Evolutionary conservation across 805 yeast genomes (phyloP).

Genomic region (Zygoascus flipseniorum): DNA sequence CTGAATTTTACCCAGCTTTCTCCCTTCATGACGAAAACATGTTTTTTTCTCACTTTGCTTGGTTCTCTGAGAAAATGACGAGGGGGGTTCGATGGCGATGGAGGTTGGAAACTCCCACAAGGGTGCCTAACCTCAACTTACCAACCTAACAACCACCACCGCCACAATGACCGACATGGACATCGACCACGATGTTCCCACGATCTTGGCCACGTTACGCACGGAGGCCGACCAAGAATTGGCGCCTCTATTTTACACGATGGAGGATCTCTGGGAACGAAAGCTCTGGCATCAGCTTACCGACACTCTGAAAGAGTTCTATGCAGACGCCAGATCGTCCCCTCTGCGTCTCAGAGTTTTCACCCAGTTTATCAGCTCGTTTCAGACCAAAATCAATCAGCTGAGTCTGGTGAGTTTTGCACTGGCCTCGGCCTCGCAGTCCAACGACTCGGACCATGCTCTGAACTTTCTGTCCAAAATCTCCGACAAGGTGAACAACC

Average conservation of each 20-base stretch:
- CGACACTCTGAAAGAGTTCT: conserved; percentile 52
- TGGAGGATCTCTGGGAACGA: conserved; percentile 81
- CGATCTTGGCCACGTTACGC: conserved; percentile 52
- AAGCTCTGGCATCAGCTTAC: conserved; percentile 95
- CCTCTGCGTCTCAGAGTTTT: conserved; percentile 58
- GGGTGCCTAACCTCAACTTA: background rate
- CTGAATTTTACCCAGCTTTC: background rate
- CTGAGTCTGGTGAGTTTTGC: conserved; percentile 72
- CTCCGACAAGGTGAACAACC: conserved; percentile 38
- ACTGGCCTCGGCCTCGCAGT: conserved; percentile 42
- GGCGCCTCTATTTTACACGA: conserved; percentile 49
- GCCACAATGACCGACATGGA: conserved; percentile 16
- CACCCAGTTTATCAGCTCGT: conserved; percentile 57
- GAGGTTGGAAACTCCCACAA: too few species aligned
- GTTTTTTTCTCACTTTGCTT: too few species aligned
- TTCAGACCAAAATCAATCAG: conserved; percentile 66
- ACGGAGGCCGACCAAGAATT: conserved; percentile 59
- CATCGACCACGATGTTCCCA: conserved; percentile 33
- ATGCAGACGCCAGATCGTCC: conserved; percentile 42
- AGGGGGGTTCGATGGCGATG: too few species aligned
- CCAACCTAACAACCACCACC: background rate
- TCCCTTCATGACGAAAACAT: too few species aligned
- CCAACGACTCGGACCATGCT: conserved; percentile 38
- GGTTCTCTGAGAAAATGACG: too few species aligned
- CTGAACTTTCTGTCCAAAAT: conserved; percentile 40